These are phyloP conservation scores for Silene conica DNA, from an alignment of 148 eudicot genomes.

Conservation along the genomic window DNA sequence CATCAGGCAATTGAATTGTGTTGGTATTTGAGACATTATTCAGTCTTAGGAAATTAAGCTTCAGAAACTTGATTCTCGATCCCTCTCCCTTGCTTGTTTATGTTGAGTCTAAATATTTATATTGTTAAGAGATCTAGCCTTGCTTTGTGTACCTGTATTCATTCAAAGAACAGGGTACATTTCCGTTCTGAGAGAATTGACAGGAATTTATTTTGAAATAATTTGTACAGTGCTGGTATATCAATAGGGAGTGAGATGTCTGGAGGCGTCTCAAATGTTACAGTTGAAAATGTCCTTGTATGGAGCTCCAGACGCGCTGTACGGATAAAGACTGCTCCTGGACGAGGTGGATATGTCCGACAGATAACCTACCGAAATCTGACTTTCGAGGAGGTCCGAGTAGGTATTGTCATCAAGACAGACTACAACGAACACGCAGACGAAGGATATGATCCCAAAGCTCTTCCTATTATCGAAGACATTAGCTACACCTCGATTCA, in stretches of 20 bases:
- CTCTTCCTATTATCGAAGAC: slow-evolving; percentile 51
- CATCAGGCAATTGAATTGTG: no score
- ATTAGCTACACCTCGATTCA: slow-evolving; percentile 64
- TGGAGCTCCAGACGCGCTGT: slow-evolving; percentile 86
- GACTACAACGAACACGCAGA: slow-evolving; percentile 96
- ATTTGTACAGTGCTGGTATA: slow-evolving; percentile 71
- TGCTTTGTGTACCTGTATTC: not conserved
- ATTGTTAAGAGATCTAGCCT: not conserved
- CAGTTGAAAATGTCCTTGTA: slow-evolving; percentile 59
- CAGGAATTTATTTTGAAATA: slow-evolving; percentile 9
- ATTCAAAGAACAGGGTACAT: not conserved
- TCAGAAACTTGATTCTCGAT: no score
- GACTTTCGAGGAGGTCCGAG: slow-evolving; percentile 70
- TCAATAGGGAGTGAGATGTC: slow-evolving; percentile 99
- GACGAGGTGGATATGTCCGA: slow-evolving; percentile 82
- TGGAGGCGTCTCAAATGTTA: slow-evolving; percentile 88
- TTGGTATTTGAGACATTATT: no score
- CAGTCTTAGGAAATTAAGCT: no score
- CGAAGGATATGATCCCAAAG: slow-evolving; percentile 64
- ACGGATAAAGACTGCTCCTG: slow-evolving; percentile 87
- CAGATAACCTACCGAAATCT: slow-evolving; percentile 61
- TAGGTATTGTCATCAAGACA: slow-evolving; percentile 78
- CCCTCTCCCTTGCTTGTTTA: not conserved
- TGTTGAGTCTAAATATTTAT: no score
- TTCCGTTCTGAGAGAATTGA: not conserved